Base-by-base conservation (phyloP, 495 filamentous ascomycete genomes). In the Tuber umbilicatum region DNA sequence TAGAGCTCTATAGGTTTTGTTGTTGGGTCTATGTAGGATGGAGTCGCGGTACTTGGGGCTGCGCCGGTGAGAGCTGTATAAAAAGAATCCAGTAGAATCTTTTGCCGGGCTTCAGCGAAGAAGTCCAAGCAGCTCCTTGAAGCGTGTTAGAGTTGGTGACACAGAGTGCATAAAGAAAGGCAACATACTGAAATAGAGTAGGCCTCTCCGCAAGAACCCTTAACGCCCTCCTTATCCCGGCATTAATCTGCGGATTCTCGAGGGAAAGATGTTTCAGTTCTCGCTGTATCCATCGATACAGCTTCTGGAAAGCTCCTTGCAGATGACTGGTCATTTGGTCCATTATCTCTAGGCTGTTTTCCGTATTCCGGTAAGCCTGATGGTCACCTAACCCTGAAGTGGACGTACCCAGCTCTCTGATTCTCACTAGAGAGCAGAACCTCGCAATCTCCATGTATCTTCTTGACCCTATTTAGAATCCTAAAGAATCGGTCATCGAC, bases 1-100 rank as follows among this genome's bases (percentile, higher is more conserved):
- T 90, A 92, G 68, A 97, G 87, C 82, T 99, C 96, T 78, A 99
- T 99, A 0, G 96, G 94, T 76, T 98, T 97, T 38, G 92, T 88
- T 7, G 87, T 87, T 21, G 77, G 81, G 70, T 88, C 85, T 3
- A 85, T 80, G 21, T 83, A 85, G 0, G 84, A 80, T 21, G 84
- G 83, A n/a, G 84, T 82, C 55, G 86, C 85, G 23, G 73, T 73
- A 27, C 76, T 76, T 47, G 74, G 75, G 12, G 81, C 38, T 1
- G 87, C 89, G 67, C 94, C 93, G 5, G 95, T 97, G 42, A 99
- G 84, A 0, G 95, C 95, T 70, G 91, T 88, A 82, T 95, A 93
- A 84, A 99, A 98, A 16, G 93, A 89, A 83, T 97, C 93, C 0
- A 93, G 93, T 31, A 98, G 84, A 45, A 94, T 88, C 79, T 93